These are phyloP conservation scores for Syzygium grande DNA, from an alignment of 345 rosid species.

Conservation along the genomic window DNA sequence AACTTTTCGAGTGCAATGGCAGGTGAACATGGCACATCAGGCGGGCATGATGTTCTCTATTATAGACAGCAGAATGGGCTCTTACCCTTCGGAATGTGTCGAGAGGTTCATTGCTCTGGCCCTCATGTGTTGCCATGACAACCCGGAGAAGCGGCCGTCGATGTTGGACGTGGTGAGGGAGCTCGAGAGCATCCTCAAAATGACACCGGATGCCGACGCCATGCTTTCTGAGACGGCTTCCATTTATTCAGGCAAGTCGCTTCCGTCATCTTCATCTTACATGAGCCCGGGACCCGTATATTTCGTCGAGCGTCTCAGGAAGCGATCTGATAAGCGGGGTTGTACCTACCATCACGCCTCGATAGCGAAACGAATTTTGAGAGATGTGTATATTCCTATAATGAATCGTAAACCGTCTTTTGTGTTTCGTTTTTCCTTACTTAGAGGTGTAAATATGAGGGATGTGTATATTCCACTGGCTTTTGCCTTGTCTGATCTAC, in stretches of 20 bases:
- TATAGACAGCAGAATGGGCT: conserved; percentile 74
- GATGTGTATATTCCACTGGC: background rate
- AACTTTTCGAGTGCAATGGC: background rate
- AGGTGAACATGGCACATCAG: conserved; percentile 53
- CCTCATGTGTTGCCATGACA: conserved; percentile 57
- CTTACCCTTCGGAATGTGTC: conserved; percentile 61
- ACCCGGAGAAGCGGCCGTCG: conserved; percentile 57
- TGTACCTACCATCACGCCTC: conserved; percentile 44
- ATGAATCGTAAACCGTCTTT: background rate
- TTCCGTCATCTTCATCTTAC: conserved; percentile 27
- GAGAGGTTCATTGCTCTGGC: conserved; percentile 56
- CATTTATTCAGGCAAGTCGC: conserved; percentile 12
- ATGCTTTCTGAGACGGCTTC: conserved; percentile 18
- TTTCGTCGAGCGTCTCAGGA: conserved; percentile 33
- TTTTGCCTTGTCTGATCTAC: background rate
- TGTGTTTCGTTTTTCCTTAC: background rate
- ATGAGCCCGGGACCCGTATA: conserved; percentile 16
- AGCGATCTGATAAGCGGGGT: conserved; percentile 64
- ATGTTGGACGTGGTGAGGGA: conserved; percentile 69
- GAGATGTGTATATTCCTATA: background rate
- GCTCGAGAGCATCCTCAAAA: conserved; percentile 51
- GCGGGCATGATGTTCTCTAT: conserved; percentile 51
- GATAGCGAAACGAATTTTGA: conserved; percentile 17
- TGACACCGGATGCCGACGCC: conserved; percentile 33
- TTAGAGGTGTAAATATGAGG: background rate